phyloP scores from a whole-genome alignment of 176 grass and related monocot species.

The Metroxylon sagu region DNA sequence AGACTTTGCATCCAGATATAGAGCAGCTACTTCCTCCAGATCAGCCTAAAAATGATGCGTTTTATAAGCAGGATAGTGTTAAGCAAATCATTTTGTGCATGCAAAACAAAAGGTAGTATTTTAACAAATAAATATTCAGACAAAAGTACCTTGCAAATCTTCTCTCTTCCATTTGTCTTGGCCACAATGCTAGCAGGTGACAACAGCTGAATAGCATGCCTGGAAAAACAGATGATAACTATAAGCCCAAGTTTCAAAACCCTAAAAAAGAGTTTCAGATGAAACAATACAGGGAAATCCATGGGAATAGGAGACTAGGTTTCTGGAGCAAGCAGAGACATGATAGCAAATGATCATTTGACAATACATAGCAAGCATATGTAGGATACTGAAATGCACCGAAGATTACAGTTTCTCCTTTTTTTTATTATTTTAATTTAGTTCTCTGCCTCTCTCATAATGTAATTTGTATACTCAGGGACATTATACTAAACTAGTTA shows the following conservation, averaged over 20 bases:
- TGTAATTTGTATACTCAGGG: too few relatives aligned
- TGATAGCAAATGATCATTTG: neutral
- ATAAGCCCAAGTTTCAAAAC: too few relatives aligned
- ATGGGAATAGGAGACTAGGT: too few relatives aligned
- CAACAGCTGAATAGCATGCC: conserved; percentile 84
- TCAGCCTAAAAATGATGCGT: conserved; percentile 34
- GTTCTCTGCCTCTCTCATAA: too few relatives aligned
- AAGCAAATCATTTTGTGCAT: neutral
- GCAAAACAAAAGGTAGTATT: neutral
- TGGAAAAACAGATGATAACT: conserved; percentile 5
- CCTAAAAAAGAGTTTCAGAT: too few relatives aligned
- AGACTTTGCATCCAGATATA: conserved; percentile 76
- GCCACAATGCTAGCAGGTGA: conserved; percentile 75
- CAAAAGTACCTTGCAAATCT: conserved; percentile 71
- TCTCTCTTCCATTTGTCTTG: conserved; percentile 81
- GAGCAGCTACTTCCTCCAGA: conserved; percentile 57
- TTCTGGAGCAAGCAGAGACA: too few relatives aligned
- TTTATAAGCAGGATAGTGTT: conserved; percentile 3
- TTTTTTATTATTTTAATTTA: too few relatives aligned
- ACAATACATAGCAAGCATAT: neutral
- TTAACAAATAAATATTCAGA: neutral
- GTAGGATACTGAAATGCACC: too few relatives aligned
- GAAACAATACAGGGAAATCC: too few relatives aligned
- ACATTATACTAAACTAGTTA: too few relatives aligned
- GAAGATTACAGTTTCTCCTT: too few relatives aligned